Conservation (phyloP, 2,329 filamentous ascomycete species). For the Hortaea werneckii region DNA sequence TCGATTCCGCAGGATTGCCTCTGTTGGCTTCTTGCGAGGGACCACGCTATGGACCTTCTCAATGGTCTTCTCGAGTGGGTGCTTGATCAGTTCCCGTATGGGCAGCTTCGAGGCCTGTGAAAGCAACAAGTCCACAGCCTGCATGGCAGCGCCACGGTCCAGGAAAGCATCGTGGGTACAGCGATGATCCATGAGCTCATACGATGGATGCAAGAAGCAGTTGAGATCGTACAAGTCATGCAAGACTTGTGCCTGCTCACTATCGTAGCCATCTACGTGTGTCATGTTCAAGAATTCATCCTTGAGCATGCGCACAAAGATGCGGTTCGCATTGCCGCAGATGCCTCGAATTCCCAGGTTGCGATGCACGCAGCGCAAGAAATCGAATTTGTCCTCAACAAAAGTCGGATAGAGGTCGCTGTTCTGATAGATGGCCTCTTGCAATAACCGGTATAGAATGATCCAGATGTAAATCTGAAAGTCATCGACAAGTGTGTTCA, state of each 20-base stretch:
- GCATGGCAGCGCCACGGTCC: conserved; percentile 68
- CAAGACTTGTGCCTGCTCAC: conserved; percentile 75
- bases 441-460: conserved; percentile 70
- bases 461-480: conserved; percentile 85
- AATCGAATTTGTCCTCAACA: conserved; percentile 65
- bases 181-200: conserved; percentile 55
- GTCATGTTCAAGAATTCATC: conserved; percentile 70
- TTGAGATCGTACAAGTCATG: conserved; percentile 76
- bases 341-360: conserved; percentile 73
- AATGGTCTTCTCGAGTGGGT: conserved; percentile 78
- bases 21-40: conserved; percentile 62
- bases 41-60: conserved; percentile 88
- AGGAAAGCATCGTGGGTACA: conserved; percentile 64
- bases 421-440: conserved; percentile 62
- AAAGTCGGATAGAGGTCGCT: conserved; percentile 52
- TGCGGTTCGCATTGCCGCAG: conserved; percentile 76
- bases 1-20: conserved; percentile 77
- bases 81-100: conserved; percentile 84
- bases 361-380: conserved; percentile 71
- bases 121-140: conserved; percentile 75
- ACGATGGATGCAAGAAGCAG: conserved; percentile 32
- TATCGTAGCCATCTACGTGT: conserved; percentile 71
- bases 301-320: conserved; percentile 82
- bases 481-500: conserved; percentile 54
- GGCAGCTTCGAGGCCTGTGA: conserved; percentile 71